Evolutionary conservation across 2,329 filamentous ascomycete genomes (phyloP), one percentile per base, ranked within the genome.

Genomic region (Septoria linicola): DNA sequence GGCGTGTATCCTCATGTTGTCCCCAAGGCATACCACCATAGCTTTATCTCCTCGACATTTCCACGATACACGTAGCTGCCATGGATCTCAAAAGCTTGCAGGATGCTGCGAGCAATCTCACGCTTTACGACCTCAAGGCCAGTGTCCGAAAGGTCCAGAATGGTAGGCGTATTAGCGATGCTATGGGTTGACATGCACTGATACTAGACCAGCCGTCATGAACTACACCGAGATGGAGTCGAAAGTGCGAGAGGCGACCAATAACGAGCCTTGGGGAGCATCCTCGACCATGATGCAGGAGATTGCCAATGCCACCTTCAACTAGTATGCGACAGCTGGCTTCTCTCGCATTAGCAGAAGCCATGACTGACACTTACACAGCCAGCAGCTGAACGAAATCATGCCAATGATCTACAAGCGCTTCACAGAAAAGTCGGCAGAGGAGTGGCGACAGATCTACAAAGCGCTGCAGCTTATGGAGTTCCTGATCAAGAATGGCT

Each of bases 321-420:
- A 92, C 76, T 99, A 97, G 93, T 97, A 77, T 67, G 89, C 41
- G 17, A 20, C 31, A 35, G 3, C 35, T 35, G 17, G 13, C 30
- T 23, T 8, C 11, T n/a, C 13, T 17, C n/a, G 19, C 16, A 37
- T 32, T 7, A 21, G 10, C 34, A 16, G 14, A 11, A 4, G 14
- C n/a, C 30, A 16, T 3, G 19, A 37, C 53, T 51, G 37, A 57
- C 49, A 16, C 14, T 27, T 35, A 14, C 35, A 51, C 68, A 96
- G 92, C 70, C 90, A 96, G 83, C 83, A 91, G 45, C 83, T 99
- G 51, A 97, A 97, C 72, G 93, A 99, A 73, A 97, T 99, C 69
- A 99, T 99, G 93, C 93, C 93, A 60, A 93, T 99, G 89, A 96
- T 99, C 68, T 99, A 99, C 77, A 93, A 95, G 67, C 88, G 93